phyloP scores from a whole-genome alignment of 164 flowering plant genomes.

The Pachysandra terminalis region DNA sequence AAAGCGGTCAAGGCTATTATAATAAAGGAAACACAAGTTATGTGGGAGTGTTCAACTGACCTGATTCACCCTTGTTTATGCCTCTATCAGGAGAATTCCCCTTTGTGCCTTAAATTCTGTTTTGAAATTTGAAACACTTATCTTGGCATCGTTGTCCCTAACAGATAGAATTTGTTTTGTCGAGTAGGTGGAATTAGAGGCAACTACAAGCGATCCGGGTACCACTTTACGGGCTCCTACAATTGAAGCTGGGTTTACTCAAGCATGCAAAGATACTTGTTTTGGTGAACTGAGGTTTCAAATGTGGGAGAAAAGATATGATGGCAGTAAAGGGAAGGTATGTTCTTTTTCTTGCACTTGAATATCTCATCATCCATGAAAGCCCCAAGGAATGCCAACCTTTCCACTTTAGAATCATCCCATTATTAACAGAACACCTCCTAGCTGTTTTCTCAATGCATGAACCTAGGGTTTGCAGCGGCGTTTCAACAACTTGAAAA shows the following conservation, averaged over 20 bases:
- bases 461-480: too few relatives aligned
- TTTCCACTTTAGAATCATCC: too few relatives aligned
- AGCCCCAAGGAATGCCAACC: background rate
- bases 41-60: background rate
- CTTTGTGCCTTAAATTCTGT: background rate
- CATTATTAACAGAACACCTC: background rate
- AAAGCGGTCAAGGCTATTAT: background rate
- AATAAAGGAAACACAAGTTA: background rate
- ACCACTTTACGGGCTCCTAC: slow-evolving; percentile 92
- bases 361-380: too few relatives aligned
- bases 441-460: background rate
- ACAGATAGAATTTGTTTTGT: background rate
- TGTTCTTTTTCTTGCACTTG: background rate
- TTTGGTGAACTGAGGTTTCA: slow-evolving; percentile 56
- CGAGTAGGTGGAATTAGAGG: slow-evolving; percentile 79
- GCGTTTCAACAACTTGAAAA: too few relatives aligned
- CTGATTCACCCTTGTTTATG: background rate
- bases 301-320: slow-evolving; percentile 66
- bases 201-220: slow-evolving; percentile 73
- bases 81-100: background rate
- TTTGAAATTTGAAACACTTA: background rate
- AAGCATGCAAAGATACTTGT: slow-evolving; percentile 91
- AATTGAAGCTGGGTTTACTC: slow-evolving; percentile 75
- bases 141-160: background rate
- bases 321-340: slow-evolving; percentile 94